Evolutionary conservation across 1,139 yeast genomes (phyloP), one percentile per base, ranked within the genome.

Genomic region (Hansenula lynferdii): DNA sequence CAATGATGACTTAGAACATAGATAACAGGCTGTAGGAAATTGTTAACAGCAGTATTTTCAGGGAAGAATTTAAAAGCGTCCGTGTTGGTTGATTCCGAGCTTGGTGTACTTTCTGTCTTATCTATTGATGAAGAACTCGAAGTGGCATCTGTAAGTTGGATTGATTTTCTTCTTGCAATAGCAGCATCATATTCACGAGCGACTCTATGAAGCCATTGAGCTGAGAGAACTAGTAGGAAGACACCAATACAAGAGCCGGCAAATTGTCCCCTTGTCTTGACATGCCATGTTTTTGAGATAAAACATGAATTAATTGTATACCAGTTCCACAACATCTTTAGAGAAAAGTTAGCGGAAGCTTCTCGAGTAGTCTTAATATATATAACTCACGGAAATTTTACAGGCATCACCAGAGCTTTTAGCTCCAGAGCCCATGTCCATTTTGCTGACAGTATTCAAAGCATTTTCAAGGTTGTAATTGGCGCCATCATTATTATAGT

Each of bases 191-290:
- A 77, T 50, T 79, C 86, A 35, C 81, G 67, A 34, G 72, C 65
- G 32, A 74, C 57, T 26, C 86, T 64, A 47, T 75, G 73, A 36
- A 78, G 58, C 73, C 80, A 71, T 53, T 79, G 81, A 10, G 78
- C 65, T 8, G 73, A 70, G 34, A 80, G 57, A 5, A 77, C 80
- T 48, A 82, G 60, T 29, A 72, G 62, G 51, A 80, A 74, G 5
- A 78, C 75, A 11, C 86, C 87, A 28, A 81, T 65, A 58, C 87
- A 81, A 0, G 85, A 69, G 8, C 86, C 87, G 5, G 85, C 87
- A 64, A 81, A 80, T 60, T 69, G 77, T 3, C 80, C 81, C 35
- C 60, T 61, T 2, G 79, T 62, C n/a, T 59, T 66, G 28, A 77
- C 75, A 44, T 78, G 85, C 89, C 89, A 81, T 18, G 79, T 61